Percentiles rank a stretch among this genome's conserved stretches.
phyloP scores from a whole-genome alignment of 139 green algal species.

The Chlorella ohadii region DNA sequence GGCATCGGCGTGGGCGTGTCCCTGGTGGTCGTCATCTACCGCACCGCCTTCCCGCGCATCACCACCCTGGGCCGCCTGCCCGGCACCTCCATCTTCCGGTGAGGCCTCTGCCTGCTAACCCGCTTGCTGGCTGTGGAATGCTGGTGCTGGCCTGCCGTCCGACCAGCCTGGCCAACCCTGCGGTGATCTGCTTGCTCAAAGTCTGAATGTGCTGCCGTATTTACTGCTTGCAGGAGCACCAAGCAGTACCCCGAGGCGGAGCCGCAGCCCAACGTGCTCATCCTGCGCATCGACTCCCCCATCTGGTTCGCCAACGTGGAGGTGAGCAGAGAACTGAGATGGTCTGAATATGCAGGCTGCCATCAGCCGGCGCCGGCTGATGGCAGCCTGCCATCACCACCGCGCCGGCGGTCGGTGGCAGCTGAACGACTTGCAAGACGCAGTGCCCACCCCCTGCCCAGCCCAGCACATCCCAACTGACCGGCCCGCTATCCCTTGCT shows the following conservation, averaged over 20 bases:
- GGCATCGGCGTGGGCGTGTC: constrained; percentile 42
- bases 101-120: background rate
- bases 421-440: too few relatives aligned
- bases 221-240: background rate
- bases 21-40: constrained; percentile 50
- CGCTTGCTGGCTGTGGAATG: too few relatives aligned
- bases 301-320: constrained; percentile 76
- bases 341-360: too few relatives aligned
- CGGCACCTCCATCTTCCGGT: constrained; percentile 51
- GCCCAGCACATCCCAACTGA: background rate
- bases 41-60: constrained; percentile 69
- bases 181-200: too few relatives aligned
- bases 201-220: too few relatives aligned
- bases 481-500: background rate
- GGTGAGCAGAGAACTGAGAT: background rate
- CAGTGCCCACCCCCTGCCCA: background rate
- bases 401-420: too few relatives aligned
- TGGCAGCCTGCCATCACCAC: too few relatives aligned
- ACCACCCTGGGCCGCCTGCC: constrained; percentile 81
- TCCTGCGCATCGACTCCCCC: constrained; percentile 76
- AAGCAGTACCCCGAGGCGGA: constrained; percentile 43
- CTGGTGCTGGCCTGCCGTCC: too few relatives aligned
- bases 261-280: constrained; percentile 57
- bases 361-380: too few relatives aligned
- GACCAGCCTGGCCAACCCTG: too few relatives aligned